Percentiles rank a stretch among this genome's conserved stretches.
Evolutionary conservation across 1,284 basidiomycete genomes (phyloP).

Genomic region (Ganoderma boninense): DNA sequence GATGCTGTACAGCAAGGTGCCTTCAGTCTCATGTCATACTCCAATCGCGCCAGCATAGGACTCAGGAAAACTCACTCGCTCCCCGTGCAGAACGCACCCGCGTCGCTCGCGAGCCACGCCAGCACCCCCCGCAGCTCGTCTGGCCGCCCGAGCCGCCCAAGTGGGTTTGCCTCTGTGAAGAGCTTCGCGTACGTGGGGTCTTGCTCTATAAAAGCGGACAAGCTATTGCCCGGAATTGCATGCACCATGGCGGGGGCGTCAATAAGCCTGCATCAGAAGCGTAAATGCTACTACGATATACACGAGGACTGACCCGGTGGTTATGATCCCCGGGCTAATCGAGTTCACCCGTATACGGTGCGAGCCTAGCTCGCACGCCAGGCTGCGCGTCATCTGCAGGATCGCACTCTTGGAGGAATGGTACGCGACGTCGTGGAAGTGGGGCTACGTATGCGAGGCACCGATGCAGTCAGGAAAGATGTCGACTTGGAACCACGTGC

Average conservation of each 20-base stretch:
- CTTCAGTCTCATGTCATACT: neutral
- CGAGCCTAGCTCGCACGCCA: slow-evolving; percentile 83
- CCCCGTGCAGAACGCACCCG: slow-evolving; percentile 46
- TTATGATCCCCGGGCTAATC: slow-evolving; percentile 78
- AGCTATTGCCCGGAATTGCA: neutral
- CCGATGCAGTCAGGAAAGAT: neutral
- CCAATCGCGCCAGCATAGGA: neutral
- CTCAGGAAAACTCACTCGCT: slow-evolving; percentile 37
- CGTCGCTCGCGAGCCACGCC: slow-evolving; percentile 78
- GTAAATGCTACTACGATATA: neutral
- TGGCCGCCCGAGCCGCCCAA: slow-evolving; percentile 75
- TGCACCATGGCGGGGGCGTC: neutral
- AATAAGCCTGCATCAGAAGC: too few species aligned
- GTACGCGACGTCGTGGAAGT: slow-evolving; percentile 59
- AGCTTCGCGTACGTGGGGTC: neutral
- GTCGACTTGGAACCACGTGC: neutral
- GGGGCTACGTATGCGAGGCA: neutral
- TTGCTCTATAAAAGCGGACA: neutral
- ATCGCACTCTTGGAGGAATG: slow-evolving; percentile 85
- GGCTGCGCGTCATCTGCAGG: slow-evolving; percentile 81
- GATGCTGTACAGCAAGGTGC: neutral
- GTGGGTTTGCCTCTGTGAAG: slow-evolving; percentile 54
- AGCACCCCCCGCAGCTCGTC: slow-evolving; percentile 80
- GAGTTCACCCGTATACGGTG: slow-evolving; percentile 78
- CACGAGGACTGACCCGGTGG: slow-evolving; percentile 48